These are phyloP conservation scores for Viola odorata DNA, from an alignment of 345 rosid species.

Conservation along the genomic window DNA sequence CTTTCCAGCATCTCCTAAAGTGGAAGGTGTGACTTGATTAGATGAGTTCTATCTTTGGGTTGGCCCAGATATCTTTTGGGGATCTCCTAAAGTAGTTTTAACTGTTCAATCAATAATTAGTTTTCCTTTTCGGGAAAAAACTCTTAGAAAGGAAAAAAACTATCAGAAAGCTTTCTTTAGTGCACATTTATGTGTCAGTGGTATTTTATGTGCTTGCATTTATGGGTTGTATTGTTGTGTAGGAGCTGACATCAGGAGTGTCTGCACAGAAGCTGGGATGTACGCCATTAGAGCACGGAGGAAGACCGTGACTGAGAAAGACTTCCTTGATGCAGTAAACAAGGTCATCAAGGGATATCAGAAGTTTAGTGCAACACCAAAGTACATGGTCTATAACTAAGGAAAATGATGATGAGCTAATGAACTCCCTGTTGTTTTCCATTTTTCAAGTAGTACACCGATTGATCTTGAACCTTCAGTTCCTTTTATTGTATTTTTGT, in stretches of 20 bases:
- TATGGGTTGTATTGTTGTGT: constrained; percentile 13
- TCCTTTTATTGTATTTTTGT: not conserved
- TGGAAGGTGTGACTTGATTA: no score
- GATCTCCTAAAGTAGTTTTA: no score
- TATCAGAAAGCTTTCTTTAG: no score
- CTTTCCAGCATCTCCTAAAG: no score
- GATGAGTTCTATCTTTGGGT: no score
- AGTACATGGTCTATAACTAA: constrained; percentile 90
- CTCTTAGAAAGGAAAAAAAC: no score
- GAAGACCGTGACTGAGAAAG: constrained; percentile 93
- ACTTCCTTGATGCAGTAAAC: constrained; percentile 94
- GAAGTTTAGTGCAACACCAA: constrained; percentile 91
- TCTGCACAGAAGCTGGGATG: constrained; percentile 98
- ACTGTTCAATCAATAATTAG: no score
- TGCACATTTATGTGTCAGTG: no score
- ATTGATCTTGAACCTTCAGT: no score
- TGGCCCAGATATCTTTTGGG: no score
- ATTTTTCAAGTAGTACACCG: no score
- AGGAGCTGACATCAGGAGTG: constrained; percentile 97
- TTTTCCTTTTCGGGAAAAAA: no score
- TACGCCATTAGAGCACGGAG: constrained; percentile 83
- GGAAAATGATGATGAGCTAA: not conserved
- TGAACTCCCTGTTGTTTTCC: not conserved
- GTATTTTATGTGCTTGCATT: not conserved
- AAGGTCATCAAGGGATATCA: constrained; percentile 95